Evolutionary conservation across 805 yeast genomes (phyloP), one percentile per base, ranked within the genome.

Genomic region (Candida boidinii): DNA sequence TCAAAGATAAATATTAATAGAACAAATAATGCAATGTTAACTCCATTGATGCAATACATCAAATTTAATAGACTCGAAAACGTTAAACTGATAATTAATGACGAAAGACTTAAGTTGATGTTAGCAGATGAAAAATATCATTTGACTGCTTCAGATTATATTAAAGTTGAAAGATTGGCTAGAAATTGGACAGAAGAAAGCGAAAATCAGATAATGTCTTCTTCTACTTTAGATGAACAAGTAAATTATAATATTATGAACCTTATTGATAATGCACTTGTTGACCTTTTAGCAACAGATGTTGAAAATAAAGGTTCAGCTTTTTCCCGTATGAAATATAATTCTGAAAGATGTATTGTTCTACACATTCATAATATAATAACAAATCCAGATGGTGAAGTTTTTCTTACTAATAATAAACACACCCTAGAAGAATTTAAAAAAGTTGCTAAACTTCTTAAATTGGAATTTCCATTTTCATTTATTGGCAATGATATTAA

Each of bases 11-110:
- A 76, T 43, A 51, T 85, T 10, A 85, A 90, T 51, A 70, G 67
- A 36, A 52, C 69, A 14, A 88, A 85, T 49, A 44, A 49, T 10
- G 69, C 69, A 39, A 69, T 64, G 1, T 57, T 78, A 38, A 75
- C 90, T 0, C 94, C 97, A 0, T 49, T 87, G 37, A 74, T 79
- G 68, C 62, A 76, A 5, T 81, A 73, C 44, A 72, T 81, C 21
- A 77, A 80, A 45, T 85, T 77, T 51, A 77, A 76, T 42, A 62
- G 94, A 30, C 27, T 70, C 0, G 77, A 71, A 2, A 83, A 83
- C 40, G 63, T 84, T 14, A 48, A 55, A 23, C 58, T 55, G 3
- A 54, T 90, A 1, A 37, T 82, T 3, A 38, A 50, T 7, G 76
- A 76, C 40, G 45, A 59, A 0, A 55, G 80, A 20, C 53, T 82